Base-by-base conservation (phyloP, 192 early-diverging fungal species). In the Phlyctochytrium planicorne region DNA sequence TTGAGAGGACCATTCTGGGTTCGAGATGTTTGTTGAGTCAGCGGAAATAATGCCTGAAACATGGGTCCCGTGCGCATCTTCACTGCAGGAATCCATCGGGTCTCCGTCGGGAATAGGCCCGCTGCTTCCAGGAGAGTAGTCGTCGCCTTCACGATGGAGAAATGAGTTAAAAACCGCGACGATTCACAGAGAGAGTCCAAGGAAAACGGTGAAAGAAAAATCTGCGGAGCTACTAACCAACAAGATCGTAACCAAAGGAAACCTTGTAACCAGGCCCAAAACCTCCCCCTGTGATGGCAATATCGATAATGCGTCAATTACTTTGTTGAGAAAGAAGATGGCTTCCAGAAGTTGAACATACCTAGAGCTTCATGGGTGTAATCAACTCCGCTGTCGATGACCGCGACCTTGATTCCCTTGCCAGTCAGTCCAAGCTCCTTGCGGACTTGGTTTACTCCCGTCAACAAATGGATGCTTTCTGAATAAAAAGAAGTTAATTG, bases 311-410 rank as follows among this genome's bases (percentile, higher is more conserved):
- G 80, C 78, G 17, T 65, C 68, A 59, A 66, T 81, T 63, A 73
- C 71, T n/a, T 81, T 67, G 36, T 78, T 78, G 1, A 74, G 59
- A 62, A 81, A 78, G 40, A 50, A n/a, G n/a, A n/a, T n/a, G n/a
- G n/a, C n/a, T n/a, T n/a, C n/a, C n/a, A n/a, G n/a, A n/a, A n/a
- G n/a, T n/a, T n/a, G n/a, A n/a, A n/a, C n/a, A n/a, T n/a, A n/a
- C n/a, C n/a, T n/a, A n/a, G n/a, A n/a, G n/a, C n/a, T n/a, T n/a
- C n/a, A n/a, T n/a, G n/a, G n/a, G n/a, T n/a, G n/a, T n/a, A n/a
- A n/a, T n/a, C n/a, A n/a, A n/a, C n/a, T n/a, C n/a, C n/a, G n/a
- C n/a, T n/a, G n/a, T n/a, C n/a, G n/a, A n/a, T 63, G 27, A 80
- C 64, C 17, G 60, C 79, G 30, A 80, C 68, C 62, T 69, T 75